Base-by-base conservation (phyloP, 345 rosid species). In the Corchorus capsularis region DNA sequence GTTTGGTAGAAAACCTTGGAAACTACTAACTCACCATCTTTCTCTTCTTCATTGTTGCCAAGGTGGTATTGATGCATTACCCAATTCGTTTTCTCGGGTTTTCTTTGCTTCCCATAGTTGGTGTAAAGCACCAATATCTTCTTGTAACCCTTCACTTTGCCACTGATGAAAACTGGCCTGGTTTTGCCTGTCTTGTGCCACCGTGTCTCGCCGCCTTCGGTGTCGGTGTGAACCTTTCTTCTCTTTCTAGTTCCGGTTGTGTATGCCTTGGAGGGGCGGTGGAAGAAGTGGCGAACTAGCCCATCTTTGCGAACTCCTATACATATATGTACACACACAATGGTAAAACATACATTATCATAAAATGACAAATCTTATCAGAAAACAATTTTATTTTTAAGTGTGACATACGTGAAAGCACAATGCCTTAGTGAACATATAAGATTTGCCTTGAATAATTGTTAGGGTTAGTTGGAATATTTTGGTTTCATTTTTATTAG, bases 181-280 rank as follows among this genome's bases (percentile, higher is more conserved):
- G 99, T 96, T 82, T 96, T 96, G 1, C 99, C 99, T 5, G 99
- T 96, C 79, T 96, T 96, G 79, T 95, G 99, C 99, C 99, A 95
- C 75, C 99, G 79, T 45, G 99, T 95, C 84, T 95, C 99, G 0
- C 98, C 91, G 1, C 91, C 97, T 67, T 89, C 92, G 2, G 85
- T 73, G 32, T 93, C 94, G 0, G 97, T 86, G 81, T 90, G 93
- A 41, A 96, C 97, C 82, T 96, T 96, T 57, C 99, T 88, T 37
- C 99, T 83, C 75, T 96, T 96, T 76, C 99, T 81, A 45, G 97
- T 96, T 37, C 99, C 99, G 0, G 99, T 96, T 13, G 96, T 96
- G 88, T 96, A 96, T 20, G 99, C 99, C 75, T 92, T 96, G 6
- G 99, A 96, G 2, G 99, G 99, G 19, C 99, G 91, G 83, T 96